Percentiles rank a stretch among this genome's conserved stretches.
Evolutionary conservation across 495 filamentous ascomycete genomes (phyloP).

Genomic region (Neurospora sp.): DNA sequence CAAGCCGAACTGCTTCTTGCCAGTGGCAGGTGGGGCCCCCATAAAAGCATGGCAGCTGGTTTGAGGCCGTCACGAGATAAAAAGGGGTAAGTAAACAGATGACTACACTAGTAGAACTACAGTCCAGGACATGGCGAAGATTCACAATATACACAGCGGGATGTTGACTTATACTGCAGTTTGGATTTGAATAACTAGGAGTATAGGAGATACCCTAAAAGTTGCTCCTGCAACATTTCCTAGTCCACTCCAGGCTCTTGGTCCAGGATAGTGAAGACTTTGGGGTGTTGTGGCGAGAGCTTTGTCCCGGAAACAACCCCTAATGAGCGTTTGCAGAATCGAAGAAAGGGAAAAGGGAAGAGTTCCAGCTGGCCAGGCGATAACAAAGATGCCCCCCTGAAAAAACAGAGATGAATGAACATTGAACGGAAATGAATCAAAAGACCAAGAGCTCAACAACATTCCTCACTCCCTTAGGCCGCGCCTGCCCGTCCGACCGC

Average conservation of each 20-base stretch:
- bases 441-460: background rate
- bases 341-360: background rate
- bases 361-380: background rate
- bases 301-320: background rate
- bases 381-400: background rate
- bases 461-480: background rate
- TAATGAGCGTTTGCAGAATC: background rate
- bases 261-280: background rate
- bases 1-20: background rate
- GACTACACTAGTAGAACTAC: background rate
- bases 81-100: background rate
- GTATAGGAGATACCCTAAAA: background rate
- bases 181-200: background rate
- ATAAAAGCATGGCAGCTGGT: background rate
- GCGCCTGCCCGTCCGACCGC: background rate
- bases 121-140: too few species aligned
- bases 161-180: background rate
- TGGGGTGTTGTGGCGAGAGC: background rate
- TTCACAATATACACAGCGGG: background rate
- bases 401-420: background rate
- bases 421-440: background rate
- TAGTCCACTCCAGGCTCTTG: background rate
- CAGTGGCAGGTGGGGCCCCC: background rate
- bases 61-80: background rate
- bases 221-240: background rate